Base-by-base conservation (phyloP, 2,329 filamentous ascomycete genomes). In the Teratosphaeria destructans region DNA sequence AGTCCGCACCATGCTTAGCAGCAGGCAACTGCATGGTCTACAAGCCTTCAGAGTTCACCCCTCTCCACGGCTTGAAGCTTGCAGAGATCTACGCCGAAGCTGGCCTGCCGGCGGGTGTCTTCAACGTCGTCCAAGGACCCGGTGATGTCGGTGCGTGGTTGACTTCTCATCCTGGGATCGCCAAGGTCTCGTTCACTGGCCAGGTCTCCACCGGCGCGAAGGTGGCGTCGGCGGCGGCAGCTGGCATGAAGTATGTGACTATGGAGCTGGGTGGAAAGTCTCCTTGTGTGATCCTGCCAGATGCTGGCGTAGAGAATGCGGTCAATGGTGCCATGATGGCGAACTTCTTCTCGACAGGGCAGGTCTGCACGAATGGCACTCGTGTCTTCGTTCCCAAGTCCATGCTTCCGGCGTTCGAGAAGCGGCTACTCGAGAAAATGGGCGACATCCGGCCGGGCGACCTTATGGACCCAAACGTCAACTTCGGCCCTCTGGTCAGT, bases 261-360 rank as follows among this genome's bases (percentile, higher is more conserved):
- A 92, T 95, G 88, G 91, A 96, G 75, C 81, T 95, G 0, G 91
- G 91, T 58, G 91, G 91, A 56, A 95, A 95, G 77, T 90, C 86
- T 61, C 89, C 90, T 0, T 79, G 90, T 52, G 78, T 96, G 56
- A 80, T 96, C 54, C 83, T 95, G 0, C 88, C 89, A 0, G 90
- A 95, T 68, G 88, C 88, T 16, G 84, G 90, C 57, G 74, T 93
- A 23, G 85, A 89, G 54, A 83, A 84, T 67, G 91, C 91, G n/a
- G 91, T 90, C 37, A 87, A 95, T 68, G 88, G 89, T 34, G 90
- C 90, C 63, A 92, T 95, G 87, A 90, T 95, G 80, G 91, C 90
- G 67, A 95, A 95, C 74, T 95, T 95, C 77, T 95, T 89, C 79
- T 91, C 87, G 65, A 89, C 88, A 0, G 91, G 91, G 34, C 91